A percentile compares a stretch with the other conserved stretches of the same genome.
phyloP scores from a whole-genome alignment of 139 green algal species.

The Tetradesmus obliquus region DNA sequence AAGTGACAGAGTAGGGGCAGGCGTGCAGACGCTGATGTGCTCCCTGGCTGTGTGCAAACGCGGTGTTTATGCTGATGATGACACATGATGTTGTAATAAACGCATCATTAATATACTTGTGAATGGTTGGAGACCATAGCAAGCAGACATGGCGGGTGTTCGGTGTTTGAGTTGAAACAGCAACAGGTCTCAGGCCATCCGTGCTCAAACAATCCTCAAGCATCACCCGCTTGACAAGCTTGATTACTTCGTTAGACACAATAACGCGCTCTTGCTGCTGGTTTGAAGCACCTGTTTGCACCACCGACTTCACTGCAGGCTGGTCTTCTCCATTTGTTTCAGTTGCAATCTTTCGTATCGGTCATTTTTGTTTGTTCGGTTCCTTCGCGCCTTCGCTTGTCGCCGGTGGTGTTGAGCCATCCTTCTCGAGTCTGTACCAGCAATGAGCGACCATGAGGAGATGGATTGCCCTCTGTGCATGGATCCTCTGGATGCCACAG shows the following conservation, averaged over 20 bases:
- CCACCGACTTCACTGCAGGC: neutral
- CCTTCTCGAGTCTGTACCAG: neutral
- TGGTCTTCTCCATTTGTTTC: neutral
- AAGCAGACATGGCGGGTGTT: neutral
- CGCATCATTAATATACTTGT: no score
- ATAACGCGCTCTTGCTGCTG: neutral
- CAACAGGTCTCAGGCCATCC: neutral
- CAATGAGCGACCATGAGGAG: conserved; percentile 40
- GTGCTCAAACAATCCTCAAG: neutral
- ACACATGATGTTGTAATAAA: no score
- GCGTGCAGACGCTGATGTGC: neutral
- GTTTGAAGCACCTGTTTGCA: neutral
- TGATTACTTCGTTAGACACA: neutral
- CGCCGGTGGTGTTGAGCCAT: neutral
- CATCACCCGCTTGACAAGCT: neutral
- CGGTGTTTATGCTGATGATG: no score
- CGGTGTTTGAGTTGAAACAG: neutral
- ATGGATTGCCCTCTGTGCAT: conserved; percentile 82
- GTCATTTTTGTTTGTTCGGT: neutral
- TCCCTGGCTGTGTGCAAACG: no score
- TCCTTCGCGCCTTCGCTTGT: neutral
- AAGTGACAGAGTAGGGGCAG: no score
- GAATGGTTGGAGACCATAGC: no score
- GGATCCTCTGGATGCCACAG: conserved; percentile 86
- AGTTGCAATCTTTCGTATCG: neutral